Conservation (phyloP, 305 asterid species). For the Plantago rigida region DNA sequence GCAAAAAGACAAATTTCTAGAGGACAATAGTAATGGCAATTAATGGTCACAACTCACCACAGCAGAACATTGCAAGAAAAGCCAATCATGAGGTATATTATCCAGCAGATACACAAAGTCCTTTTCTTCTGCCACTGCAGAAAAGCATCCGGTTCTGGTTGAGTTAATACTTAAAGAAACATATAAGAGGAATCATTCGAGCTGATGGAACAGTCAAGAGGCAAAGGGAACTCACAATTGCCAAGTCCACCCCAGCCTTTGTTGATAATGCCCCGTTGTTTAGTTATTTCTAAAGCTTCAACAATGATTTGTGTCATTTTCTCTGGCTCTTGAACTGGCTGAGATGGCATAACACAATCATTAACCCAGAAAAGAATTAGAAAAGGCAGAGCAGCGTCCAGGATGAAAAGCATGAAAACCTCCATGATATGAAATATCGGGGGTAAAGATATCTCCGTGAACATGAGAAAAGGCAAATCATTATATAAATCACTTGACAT, state of each 20-base stretch:
- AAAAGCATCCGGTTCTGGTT: slow-evolving; percentile 22
- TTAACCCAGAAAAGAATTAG: slow-evolving; percentile 19
- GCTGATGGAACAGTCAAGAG: slow-evolving; percentile 24
- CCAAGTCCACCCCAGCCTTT: slow-evolving; percentile 99
- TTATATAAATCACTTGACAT: too few species aligned
- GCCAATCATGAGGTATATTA: slow-evolving; percentile 94
- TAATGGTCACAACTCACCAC: slow-evolving; percentile 49
- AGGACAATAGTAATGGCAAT: not conserved
- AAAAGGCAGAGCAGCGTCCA: not conserved
- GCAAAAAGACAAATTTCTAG: slow-evolving; percentile 4
- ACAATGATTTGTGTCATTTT: slow-evolving; percentile 85
- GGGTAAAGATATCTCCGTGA: too few species aligned
- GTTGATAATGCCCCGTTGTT: slow-evolving; percentile 84
- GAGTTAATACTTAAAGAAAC: slow-evolving; percentile 25
- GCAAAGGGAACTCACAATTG: slow-evolving; percentile 55
- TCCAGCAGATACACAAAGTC: slow-evolving; percentile 73
- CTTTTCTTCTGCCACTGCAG: slow-evolving; percentile 78
- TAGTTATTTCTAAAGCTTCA: slow-evolving; percentile 63
- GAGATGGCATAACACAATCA: slow-evolving; percentile 29
- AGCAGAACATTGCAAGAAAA: slow-evolving; percentile 80
- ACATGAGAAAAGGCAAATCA: too few species aligned
- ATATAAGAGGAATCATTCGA: slow-evolving; percentile 9
- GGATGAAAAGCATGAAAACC: not conserved
- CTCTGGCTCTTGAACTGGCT: slow-evolving; percentile 92
- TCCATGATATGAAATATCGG: too few species aligned